These are phyloP conservation scores for Dactylellina parvicollis DNA, from an alignment of 2,329 filamentous ascomycete genomes.

Conservation along the genomic window DNA sequence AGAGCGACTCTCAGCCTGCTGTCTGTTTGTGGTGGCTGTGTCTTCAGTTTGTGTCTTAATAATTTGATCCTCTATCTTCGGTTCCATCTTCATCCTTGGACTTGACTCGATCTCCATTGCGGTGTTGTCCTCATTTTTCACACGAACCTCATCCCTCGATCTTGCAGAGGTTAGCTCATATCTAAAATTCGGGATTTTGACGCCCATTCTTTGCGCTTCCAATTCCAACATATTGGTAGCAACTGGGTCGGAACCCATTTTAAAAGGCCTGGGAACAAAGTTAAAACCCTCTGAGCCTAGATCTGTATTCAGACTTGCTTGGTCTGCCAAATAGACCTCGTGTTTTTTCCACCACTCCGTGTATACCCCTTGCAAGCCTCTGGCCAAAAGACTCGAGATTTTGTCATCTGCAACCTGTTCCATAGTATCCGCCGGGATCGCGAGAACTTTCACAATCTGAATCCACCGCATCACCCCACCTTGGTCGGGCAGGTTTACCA, in stretches of 20 bases:
- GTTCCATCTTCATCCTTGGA: background rate
- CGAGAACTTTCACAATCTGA: background rate
- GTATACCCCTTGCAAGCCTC: background rate
- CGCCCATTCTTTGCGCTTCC: background rate
- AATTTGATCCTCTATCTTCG: background rate
- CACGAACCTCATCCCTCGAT: no score
- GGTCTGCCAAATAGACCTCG: background rate
- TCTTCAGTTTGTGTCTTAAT: no score
- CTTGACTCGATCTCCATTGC: background rate
- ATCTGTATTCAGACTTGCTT: conserved; percentile 3
- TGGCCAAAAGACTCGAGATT: background rate
- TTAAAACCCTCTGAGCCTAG: conserved; percentile 36
- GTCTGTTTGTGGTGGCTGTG: no score
- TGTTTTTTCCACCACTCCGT: conserved; percentile 12
- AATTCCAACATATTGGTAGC: conserved; percentile 2
- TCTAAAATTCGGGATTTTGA: background rate
- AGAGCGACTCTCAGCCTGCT: no score
- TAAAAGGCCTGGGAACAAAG: background rate
- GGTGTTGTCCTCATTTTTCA: background rate
- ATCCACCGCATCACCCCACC: conserved; percentile 4
- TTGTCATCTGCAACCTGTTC: background rate
- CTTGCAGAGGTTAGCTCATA: no score
- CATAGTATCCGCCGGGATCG: background rate
- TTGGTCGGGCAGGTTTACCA: background rate
- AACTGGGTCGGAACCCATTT: background rate